Evolutionary conservation across 441 rosid species (phyloP), one percentile per base, ranked within the genome.

Genomic region (Aquilaria agallochum): DNA sequence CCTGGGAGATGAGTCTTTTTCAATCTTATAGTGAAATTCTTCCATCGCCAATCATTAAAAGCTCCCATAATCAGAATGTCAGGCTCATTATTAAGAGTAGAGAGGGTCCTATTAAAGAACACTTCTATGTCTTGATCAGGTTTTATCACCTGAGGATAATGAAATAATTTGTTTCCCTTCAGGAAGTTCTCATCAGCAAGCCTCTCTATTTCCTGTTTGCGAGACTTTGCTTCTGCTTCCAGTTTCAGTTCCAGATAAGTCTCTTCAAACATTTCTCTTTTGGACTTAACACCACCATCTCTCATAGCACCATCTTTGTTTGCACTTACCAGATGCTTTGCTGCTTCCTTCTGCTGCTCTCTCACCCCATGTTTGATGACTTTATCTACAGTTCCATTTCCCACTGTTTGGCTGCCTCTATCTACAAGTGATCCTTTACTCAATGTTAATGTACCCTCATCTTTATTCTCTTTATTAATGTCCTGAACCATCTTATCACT

Each of bases 41-140:
- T 88, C 94, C 94, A 94, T 74, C 89, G 85, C 99, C 99, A 91
- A 31, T 85, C 91, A 71, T 95, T 95, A 62, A 95, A 95, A 47
- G 96, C 94, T 44, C 97, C 97, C 96, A 91, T 91, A 62, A 89
- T 76, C 56, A 95, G 71, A 74, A 89, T 60, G 71, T 91, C 92
- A 0, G 85, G 74, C 61, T 89, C 96, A 31, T 74, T 67, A 7
- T 64, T 72, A 67, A 94, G 81, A 58, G 80, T 67, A 4, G 97
- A 94, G 9, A 87, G 68, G 69, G 74, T 78, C 81, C 72, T 80
- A 73, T 89, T 80, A 57, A 89, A 76, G 71, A 89, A 94, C 66
- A 91, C 81, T 74, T 91, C 94, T 62, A 87, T 66, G 67, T 89
- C 89, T 72, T 80, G 78, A 74, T 79, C 85, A 2, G 99, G 85